Evolutionary conservation across 208 protist species (phyloP), one percentile per base, ranked within the genome.

Genomic region (Vickermania spadyakhi): DNA sequence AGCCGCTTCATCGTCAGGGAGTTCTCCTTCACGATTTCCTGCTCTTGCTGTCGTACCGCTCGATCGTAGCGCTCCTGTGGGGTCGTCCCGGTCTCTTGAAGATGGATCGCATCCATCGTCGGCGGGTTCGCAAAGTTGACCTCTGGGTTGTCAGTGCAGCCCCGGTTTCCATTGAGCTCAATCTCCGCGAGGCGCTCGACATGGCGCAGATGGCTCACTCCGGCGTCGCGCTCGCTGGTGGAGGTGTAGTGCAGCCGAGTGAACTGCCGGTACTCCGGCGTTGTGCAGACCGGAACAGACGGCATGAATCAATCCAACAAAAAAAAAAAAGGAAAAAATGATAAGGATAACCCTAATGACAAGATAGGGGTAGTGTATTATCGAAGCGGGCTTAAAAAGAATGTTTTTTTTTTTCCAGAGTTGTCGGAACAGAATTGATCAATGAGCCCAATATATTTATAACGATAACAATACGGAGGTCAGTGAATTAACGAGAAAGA

Each of bases 161-260:
- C 77, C 51, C 72, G 64, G 14, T 51, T 63, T 1, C 71, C 55
- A 11, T 58, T 63, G 11, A 90, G 65, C 7, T 77, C 75, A 1
- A 75, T 65, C 4, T 62, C 59, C 1, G 83, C 83, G 7, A 90
- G 65, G 1, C 64, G 70, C 53, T 86, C 70, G 57, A 81, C 53
- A 60, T 90, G 83, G 76, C 79, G 86, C 36, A 90, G 59, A 62
- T 90, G 83, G 5, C 60, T 53, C 14, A 90, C 23, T 1, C 79
- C 83, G 0, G 70, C 75, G 25, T 81, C 73, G n/a, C 72, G 56
- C 54, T 76, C 64, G 21, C 61, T 81, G 28, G 49, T 63, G 23
- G 72, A 62, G 41, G 75, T 70, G 64, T 82, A 83, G 53, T 70
- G 28, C 64, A 66, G 62, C 1, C 75, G 73, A 1, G 66, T 27